Evolutionary conservation across 257 asterid genomes (phyloP).

Genomic region (Salvia hispanica): DNA sequence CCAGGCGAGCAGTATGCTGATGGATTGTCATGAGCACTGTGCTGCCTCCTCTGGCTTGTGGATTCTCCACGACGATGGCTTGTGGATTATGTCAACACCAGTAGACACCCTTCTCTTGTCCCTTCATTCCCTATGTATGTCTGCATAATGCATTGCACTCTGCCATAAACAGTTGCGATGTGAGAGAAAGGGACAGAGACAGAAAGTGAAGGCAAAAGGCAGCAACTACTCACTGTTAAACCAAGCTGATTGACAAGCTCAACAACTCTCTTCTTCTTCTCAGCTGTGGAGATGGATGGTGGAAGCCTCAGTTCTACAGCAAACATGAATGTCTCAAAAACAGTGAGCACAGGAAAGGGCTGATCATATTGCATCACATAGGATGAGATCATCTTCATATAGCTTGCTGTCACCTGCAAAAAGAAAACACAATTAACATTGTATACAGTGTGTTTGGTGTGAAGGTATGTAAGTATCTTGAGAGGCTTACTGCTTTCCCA

Average conservation of each 20-base stretch:
- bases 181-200: too few species aligned
- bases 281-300: constrained; percentile 66
- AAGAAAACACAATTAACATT: neutral
- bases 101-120: constrained; percentile 76
- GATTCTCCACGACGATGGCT: constrained; percentile 89
- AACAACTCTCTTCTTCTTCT: constrained; percentile 68
- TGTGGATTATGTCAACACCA: constrained; percentile 85
- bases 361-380: constrained; percentile 96
- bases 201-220: neutral
- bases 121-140: constrained; percentile 86
- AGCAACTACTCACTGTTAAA: constrained; percentile 49
- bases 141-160: constrained; percentile 73
- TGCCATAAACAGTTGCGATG: constrained; percentile 21
- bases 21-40: constrained; percentile 83
- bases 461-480: too few species aligned
- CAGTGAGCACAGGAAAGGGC: constrained; percentile 84
- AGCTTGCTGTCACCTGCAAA: constrained; percentile 79
- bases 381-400: constrained; percentile 88
- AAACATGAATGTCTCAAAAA: constrained; percentile 80
- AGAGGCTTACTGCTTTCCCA: constrained; percentile 62
- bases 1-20: constrained; percentile 67
- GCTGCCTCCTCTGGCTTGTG: constrained; percentile 74
- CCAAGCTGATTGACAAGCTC: constrained; percentile 82
- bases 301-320: constrained; percentile 92
- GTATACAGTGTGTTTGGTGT: neutral